These are phyloP conservation scores for Hamamelis virginiana DNA, from an alignment of 164 flowering plant genomes.

Conservation along the genomic window DNA sequence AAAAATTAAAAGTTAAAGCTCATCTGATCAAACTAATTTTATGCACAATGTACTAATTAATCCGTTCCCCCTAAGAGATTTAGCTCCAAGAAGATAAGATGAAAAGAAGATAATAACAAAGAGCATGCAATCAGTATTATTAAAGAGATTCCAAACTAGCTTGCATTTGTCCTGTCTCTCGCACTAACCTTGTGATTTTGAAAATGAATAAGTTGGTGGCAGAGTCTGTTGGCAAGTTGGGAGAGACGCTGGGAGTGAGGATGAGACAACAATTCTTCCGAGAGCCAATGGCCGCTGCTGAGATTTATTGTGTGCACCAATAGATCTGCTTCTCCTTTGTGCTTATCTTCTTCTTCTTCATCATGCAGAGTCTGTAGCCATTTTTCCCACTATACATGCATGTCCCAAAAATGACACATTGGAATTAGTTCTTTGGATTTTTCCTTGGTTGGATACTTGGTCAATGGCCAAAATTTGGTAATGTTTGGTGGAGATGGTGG, in stretches of 20 bases:
- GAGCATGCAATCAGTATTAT: not conserved
- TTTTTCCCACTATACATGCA: constrained; percentile 55
- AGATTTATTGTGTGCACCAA: constrained; percentile 34
- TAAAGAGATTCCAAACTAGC: not conserved
- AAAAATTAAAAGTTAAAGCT: no score
- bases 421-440: no score
- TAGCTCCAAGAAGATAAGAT: no score
- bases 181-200: constrained; percentile 19
- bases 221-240: constrained; percentile 32
- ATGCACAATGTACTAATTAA: no score
- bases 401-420: not conserved
- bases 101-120: no score
- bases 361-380: constrained; percentile 47
- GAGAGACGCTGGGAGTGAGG: constrained; percentile 28
- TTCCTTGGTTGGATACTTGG: no score
- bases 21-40: no score
- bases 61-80: no score
- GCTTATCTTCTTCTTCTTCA: constrained; percentile 25
- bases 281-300: constrained; percentile 17
- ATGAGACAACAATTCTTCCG: constrained; percentile 23
- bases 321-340: constrained; percentile 33
- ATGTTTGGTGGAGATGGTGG: no score
- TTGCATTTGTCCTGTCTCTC: not conserved
- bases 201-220: constrained; percentile 22
- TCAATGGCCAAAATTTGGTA: no score